phyloP scores from a whole-genome alignment of 225 moss, liverwort and hornwort genomes.

The Physcomitrellopsis africana region DNA sequence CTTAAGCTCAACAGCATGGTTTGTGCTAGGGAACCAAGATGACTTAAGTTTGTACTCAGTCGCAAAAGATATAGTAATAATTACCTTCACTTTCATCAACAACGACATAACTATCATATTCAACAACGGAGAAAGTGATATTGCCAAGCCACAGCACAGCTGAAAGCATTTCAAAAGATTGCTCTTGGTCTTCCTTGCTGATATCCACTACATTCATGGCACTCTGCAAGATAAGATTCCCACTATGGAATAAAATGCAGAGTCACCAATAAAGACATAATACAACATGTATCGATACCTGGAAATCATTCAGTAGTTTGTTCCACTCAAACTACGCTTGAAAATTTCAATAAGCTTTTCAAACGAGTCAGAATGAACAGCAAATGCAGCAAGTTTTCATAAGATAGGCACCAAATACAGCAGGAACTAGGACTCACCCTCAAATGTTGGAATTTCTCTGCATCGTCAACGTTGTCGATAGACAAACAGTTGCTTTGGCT shows the following conservation, averaged over 20 bases:
- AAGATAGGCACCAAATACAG: background rate
- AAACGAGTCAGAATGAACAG: constrained; percentile 8
- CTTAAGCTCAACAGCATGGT: background rate
- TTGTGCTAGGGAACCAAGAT: background rate
- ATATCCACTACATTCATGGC: constrained; percentile 93
- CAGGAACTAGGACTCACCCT: constrained; percentile 40
- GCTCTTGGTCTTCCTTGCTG: constrained; percentile 74
- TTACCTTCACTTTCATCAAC: constrained; percentile 71
- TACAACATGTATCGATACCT: background rate
- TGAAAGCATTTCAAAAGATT: constrained; percentile 81
- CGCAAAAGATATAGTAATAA: background rate
- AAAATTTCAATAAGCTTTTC: background rate
- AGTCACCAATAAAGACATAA: background rate
- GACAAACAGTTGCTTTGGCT: constrained; percentile 79
- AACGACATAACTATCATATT: constrained; percentile 70
- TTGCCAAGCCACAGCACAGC: constrained; percentile 87
- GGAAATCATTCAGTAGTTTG: background rate
- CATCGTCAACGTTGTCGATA: constrained; percentile 74
- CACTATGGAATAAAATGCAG: background rate
- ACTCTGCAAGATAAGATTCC: constrained; percentile 49
- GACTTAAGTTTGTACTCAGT: background rate
- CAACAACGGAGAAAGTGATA: constrained; percentile 65
- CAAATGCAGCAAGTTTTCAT: background rate
- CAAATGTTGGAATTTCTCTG: constrained; percentile 60
- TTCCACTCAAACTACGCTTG: background rate